Base-by-base conservation (phyloP, 148 eudicot genomes). In the Amaranthus palmeri region DNA sequence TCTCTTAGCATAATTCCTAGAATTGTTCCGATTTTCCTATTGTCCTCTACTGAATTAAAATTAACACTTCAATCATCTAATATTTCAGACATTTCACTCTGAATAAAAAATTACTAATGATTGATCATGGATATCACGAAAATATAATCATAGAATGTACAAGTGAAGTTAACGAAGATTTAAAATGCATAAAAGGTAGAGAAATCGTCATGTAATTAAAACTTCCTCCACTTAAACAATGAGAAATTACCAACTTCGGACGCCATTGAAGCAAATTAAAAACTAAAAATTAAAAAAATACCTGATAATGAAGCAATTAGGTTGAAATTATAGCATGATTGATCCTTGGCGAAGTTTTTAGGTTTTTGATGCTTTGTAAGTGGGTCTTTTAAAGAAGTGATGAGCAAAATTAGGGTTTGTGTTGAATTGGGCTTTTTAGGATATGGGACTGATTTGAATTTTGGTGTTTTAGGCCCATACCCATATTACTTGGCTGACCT, bases 221-320 rank as follows among this genome's bases (percentile, higher is more conserved):
- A 54, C 42, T 73, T 53, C 69, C 76, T 64, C 42, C 68, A 54
- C 4, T 18, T 63, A 63, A 25, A 44, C 1, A 6, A 73, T 61
- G 10, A 54, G 47, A 50, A 54, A 7, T 18, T 45, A 56, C 42
- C 60, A 6, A 70, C 15, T 70, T 1, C 14, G 50, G 53, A 65
- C 10, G 54, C 25, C 63, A 65, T 51, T 11, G 49, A 0, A 62
- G 50, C 25, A 73, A 47, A 0, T 64, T 45, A 13, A 25, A 25
- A 25, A 25, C 17, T 17, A 18, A 46, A 12, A 47, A 36, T 9
- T 46, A 7, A 12, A 45, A 25, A 25, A 25, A 2, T 25, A 13
- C 70, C 76, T 73, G 49, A 44, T 1, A 45, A 53, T 50, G 41
- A 54, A 64, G 13, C 25, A 44, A 42, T 61, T 0, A 17, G 6